Evolutionary conservation across 768 basidiomycete species (phyloP).

Genomic region (Bullera alba): DNA sequence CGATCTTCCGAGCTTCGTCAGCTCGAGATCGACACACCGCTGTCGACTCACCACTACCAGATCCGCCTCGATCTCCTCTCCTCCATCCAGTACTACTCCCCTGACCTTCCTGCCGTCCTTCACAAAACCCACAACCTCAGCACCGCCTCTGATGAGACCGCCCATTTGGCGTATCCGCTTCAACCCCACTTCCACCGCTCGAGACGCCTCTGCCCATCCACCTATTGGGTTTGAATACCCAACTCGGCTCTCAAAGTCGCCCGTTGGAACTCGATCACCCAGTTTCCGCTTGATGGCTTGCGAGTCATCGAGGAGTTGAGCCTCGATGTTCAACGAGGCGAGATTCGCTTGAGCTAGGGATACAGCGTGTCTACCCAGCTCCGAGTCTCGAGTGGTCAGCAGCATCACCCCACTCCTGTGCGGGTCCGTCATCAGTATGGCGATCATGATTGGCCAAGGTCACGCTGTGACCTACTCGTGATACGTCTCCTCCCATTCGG

Average conservation of each 20-base stretch:
- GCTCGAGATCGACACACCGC: neutral
- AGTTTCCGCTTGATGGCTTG: conserved; percentile 53
- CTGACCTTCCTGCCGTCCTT: conserved; percentile 45
- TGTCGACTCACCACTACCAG: conserved; percentile 48
- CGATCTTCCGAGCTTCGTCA: conserved; percentile 6
- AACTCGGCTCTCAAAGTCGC: conserved; percentile 26
- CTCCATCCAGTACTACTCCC: conserved; percentile 62
- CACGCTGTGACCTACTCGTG: conserved; percentile 59
- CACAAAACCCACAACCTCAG: conserved; percentile 54
- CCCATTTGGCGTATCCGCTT: conserved; percentile 56
- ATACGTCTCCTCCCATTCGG: conserved; percentile 55
- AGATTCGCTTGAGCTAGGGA: conserved; percentile 61
- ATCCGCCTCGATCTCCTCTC: conserved; percentile 52
- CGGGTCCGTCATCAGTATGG: neutral
- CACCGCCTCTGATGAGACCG: conserved; percentile 57
- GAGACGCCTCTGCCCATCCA: conserved; percentile 76
- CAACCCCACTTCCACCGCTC: conserved; percentile 58
- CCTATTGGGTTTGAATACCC: conserved; percentile 71
- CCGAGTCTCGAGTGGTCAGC: conserved; percentile 45
- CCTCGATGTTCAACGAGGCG: conserved; percentile 53
- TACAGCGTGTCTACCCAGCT: conserved; percentile 50
- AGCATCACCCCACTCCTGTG: conserved; percentile 56
- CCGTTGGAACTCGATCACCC: conserved; percentile 47
- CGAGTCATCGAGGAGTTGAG: conserved; percentile 48
- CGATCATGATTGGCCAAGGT: neutral